Evolutionary conservation across 208 protist genomes (phyloP).

Genomic region (Trypanosoma avium): DNA sequence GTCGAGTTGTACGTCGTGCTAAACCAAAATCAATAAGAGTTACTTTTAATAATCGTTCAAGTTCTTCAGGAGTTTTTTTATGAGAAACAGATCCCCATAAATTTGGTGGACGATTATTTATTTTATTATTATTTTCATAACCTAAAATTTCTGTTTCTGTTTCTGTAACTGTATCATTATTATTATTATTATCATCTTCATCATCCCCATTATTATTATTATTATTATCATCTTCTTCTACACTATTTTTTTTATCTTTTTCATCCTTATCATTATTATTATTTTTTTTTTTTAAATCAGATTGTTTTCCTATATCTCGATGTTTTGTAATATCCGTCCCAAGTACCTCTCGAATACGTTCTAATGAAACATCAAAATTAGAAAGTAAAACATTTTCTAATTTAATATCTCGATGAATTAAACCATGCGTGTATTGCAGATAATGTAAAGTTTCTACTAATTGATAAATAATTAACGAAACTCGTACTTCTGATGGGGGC

Average conservation of each 20-base stretch:
- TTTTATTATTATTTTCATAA: neutral
- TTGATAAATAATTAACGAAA: conserved; percentile 70
- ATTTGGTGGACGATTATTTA: neutral
- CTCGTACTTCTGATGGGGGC: conserved; percentile 50
- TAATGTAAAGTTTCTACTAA: conserved; percentile 73
- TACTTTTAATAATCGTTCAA: conserved; percentile 43
- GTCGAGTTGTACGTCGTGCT: conserved; percentile 40
- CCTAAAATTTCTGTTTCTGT: neutral
- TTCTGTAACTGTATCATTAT: neutral
- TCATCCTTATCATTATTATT: neutral
- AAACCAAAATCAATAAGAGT: conserved; percentile 86
- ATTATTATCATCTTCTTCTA: neutral
- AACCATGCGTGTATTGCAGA: conserved; percentile 58
- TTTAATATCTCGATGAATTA: conserved; percentile 87
- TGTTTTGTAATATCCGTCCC: conserved; percentile 31
- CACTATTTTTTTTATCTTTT: neutral
- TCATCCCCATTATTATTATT: no score
- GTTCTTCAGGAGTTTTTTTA: neutral
- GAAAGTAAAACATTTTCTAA: conserved; percentile 79
- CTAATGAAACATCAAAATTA: conserved; percentile 32
- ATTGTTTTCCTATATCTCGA: no score
- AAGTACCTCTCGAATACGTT: conserved; percentile 46
- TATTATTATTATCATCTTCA: neutral
- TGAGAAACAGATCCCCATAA: conserved; percentile 7
- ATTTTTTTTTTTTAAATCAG: neutral